Conservation (phyloP, 2,329 filamentous ascomycete genomes). For the Aspergillus pseudoviridinutans region DNA sequence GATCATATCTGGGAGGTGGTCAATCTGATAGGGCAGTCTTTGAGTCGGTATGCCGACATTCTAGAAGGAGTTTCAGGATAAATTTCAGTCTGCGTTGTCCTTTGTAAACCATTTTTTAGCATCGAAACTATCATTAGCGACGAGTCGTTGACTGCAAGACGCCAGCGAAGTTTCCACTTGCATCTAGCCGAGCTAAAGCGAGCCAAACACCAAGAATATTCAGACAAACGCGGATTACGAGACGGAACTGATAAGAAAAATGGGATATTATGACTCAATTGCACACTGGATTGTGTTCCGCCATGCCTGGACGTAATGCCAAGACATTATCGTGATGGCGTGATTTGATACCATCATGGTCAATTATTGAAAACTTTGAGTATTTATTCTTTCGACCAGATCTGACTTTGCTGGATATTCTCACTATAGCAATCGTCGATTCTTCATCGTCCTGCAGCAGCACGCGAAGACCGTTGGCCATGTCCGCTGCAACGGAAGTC, state of each 20-base stretch:
- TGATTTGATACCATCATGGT: not conserved
- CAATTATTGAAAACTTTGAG: not conserved
- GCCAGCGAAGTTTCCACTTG: not conserved
- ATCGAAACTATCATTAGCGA: not conserved
- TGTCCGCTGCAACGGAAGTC: not conserved
- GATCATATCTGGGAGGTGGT: constrained; percentile 38
- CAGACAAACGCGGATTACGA: not conserved
- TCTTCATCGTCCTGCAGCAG: not conserved
- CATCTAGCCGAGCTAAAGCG: not conserved
- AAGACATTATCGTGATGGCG: not conserved
- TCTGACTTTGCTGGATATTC: not conserved
- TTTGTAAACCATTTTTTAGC: not conserved
- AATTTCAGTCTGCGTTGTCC: not conserved
- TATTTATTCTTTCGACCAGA: not conserved
- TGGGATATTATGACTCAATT: not conserved
- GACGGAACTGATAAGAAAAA: not conserved
- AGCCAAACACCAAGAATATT: not conserved
- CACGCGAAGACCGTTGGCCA: not conserved
- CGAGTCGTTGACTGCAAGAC: not conserved
- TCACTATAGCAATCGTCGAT: not conserved
- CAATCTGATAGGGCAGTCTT: constrained; percentile 31
- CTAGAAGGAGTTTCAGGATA: constrained; percentile 13
- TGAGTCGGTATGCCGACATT: constrained; percentile 31
- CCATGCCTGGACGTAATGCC: not conserved
- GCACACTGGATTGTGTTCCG: not conserved